Conservation (phyloP, 768 basidiomycete genomes). For the Pisolithus tinctorius region DNA sequence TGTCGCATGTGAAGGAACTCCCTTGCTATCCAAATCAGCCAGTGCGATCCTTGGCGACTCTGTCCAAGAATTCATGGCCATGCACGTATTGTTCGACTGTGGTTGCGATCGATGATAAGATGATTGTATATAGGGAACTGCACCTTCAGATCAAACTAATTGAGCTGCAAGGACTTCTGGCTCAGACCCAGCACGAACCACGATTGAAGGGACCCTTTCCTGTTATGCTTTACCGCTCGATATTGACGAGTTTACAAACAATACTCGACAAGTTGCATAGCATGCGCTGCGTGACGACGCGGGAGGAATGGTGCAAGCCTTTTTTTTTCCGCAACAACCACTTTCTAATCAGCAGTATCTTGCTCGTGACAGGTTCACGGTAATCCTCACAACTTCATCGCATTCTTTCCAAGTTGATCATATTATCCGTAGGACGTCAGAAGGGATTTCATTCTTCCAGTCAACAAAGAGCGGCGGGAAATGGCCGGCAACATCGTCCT, state of each 20-base stretch:
- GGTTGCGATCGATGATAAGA: neutral
- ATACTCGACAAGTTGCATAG: conserved; percentile 88
- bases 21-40: conserved; percentile 28
- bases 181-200: conserved; percentile 88
- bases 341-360: conserved; percentile 9
- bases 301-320: conserved; percentile 77
- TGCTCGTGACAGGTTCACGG: conserved; percentile 60
- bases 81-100: conserved; percentile 36
- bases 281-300: conserved; percentile 94
- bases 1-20: conserved; percentile 24
- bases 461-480: conserved; percentile 82
- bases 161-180: conserved; percentile 75
- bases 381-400: conserved; percentile 24
- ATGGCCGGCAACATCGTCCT: conserved; percentile 96
- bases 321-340: neutral
- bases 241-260: conserved; percentile 75
- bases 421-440: conserved; percentile 55
- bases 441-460: conserved; percentile 84
- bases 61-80: conserved; percentile 85
- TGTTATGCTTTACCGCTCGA: conserved; percentile 72
- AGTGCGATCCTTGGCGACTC: conserved; percentile 49
- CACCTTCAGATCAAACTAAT: conserved; percentile 90
- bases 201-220: conserved; percentile 96
- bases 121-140: conserved; percentile 62
- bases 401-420: neutral